These are phyloP conservation scores for Moniliophthora roreri DNA, from an alignment of 1,284 basidiomycete genomes.

Conservation along the genomic window DNA sequence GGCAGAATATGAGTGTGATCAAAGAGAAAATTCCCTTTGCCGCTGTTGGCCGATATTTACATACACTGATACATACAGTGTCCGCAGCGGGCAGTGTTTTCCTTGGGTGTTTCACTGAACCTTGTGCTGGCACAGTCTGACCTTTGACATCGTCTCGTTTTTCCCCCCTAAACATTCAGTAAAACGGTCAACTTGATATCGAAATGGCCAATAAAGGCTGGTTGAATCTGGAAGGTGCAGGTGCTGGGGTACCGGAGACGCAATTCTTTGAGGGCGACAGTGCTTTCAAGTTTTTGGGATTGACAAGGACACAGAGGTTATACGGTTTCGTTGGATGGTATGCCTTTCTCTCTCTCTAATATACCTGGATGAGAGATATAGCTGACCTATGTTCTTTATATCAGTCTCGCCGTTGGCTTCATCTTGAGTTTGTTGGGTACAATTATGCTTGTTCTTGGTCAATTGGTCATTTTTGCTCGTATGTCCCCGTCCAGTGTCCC, in stretches of 20 bases:
- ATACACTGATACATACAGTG: too few relatives aligned
- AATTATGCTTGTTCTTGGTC: slow-evolving; percentile 76
- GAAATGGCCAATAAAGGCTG: slow-evolving; percentile 51
- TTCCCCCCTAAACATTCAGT: not conserved
- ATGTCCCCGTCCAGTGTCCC: slow-evolving; percentile 29
- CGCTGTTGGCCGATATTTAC: too few relatives aligned
- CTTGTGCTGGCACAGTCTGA: slow-evolving; percentile 18
- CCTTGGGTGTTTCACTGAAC: not conserved
- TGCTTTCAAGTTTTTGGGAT: slow-evolving; percentile 75
- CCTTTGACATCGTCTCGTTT: not conserved
- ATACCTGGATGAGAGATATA: not conserved
- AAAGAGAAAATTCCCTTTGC: too few relatives aligned
- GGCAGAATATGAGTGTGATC: too few relatives aligned
- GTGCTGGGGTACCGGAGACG: slow-evolving; percentile 60
- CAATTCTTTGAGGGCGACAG: slow-evolving; percentile 83
- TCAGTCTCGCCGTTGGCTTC: slow-evolving; percentile 73
- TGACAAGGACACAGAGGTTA: slow-evolving; percentile 77
- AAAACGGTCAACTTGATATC: slow-evolving; percentile 16
- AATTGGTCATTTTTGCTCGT: slow-evolving; percentile 78
- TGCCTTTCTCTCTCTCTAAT: slow-evolving; percentile 25
- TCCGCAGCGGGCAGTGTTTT: too few relatives aligned
- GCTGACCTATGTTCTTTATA: slow-evolving; percentile 1
- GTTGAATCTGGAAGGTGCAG: slow-evolving; percentile 73
- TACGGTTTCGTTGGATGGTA: slow-evolving; percentile 86
- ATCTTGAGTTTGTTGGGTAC: slow-evolving; percentile 80